A percentile compares a stretch with the other conserved stretches of the same genome.
Conservation (phyloP, 768 basidiomycete species). For the Erythrobasidium yunnanense region DNA sequence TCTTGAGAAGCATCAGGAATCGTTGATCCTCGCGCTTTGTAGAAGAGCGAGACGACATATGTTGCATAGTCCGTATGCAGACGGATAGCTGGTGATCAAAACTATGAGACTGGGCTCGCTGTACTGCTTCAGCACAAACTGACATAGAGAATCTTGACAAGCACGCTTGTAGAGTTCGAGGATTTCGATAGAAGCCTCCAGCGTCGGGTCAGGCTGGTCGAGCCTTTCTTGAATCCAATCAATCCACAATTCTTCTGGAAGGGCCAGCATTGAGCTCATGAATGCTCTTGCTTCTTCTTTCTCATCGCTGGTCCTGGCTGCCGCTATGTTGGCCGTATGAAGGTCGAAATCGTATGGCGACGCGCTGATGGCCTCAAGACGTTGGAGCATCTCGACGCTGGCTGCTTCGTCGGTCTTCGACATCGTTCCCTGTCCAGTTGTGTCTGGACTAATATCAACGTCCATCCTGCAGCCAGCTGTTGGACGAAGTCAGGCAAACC, state of each 20-base stretch:
- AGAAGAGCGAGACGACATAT: not conserved
- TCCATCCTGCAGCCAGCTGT: no score
- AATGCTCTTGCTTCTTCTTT: constrained; percentile 11
- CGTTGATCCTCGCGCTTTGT: not conserved
- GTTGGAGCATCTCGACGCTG: not conserved
- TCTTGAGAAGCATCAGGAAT: not conserved
- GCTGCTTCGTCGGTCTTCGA: not conserved
- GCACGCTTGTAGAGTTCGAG: constrained; percentile 22
- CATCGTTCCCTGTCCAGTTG: constrained; percentile 7
- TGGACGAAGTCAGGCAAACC: not conserved
- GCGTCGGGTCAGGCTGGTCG: not conserved
- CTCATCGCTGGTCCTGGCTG: not conserved
- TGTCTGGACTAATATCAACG: not conserved
- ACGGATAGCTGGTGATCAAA: not conserved
- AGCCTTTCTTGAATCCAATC: constrained; percentile 17
- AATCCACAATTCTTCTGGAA: not conserved
- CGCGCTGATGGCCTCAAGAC: not conserved
- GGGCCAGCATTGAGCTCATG: constrained; percentile 13
- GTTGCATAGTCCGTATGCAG: not conserved
- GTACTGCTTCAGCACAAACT: not conserved
- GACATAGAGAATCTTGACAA: not conserved
- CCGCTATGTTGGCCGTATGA: not conserved
- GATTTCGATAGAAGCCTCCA: constrained; percentile 9
- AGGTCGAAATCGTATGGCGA: constrained; percentile 16
- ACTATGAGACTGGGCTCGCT: not conserved